Evolutionary conservation across 2,329 filamentous ascomycete genomes (phyloP).

Genomic region (Alternaria ventricosa): DNA sequence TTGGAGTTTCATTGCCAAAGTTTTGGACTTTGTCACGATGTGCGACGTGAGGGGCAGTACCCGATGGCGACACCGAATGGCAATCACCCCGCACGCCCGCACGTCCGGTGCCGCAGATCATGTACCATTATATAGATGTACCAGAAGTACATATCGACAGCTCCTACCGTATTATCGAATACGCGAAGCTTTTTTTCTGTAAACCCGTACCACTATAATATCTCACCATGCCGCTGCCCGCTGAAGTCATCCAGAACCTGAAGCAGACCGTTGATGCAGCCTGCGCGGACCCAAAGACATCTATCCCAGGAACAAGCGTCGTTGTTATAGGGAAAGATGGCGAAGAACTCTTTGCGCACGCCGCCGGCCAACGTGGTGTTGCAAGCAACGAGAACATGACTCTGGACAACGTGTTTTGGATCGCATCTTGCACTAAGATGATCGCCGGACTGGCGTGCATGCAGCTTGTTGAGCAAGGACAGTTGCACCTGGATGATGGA

Average conservation of each 20-base stretch:
- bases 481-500: conserved; percentile 37
- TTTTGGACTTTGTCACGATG: neutral
- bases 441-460: conserved; percentile 40
- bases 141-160: neutral
- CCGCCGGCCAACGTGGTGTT: conserved; percentile 50
- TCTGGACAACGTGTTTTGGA: conserved; percentile 64
- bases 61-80: neutral
- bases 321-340: conserved; percentile 53
- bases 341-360: conserved; percentile 49
- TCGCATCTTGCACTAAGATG: conserved; percentile 57
- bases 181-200: neutral
- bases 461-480: conserved; percentile 44
- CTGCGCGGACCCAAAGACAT: conserved; percentile 24
- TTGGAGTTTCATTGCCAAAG: neutral
- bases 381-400: conserved; percentile 59
- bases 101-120: neutral
- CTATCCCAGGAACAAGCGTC: conserved; percentile 51
- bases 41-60: neutral
- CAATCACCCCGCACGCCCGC: neutral
- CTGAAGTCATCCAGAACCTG: conserved; percentile 3
- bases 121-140: neutral
- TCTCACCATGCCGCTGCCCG: conserved; percentile 3
- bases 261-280: conserved; percentile 24
- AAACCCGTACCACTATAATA: neutral
- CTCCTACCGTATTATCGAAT: neutral